A percentile compares a stretch with the other conserved stretches of the same genome.
phyloP scores from a whole-genome alignment of 2,329 filamentous ascomycete genomes.

The Xylogone sp. region DNA sequence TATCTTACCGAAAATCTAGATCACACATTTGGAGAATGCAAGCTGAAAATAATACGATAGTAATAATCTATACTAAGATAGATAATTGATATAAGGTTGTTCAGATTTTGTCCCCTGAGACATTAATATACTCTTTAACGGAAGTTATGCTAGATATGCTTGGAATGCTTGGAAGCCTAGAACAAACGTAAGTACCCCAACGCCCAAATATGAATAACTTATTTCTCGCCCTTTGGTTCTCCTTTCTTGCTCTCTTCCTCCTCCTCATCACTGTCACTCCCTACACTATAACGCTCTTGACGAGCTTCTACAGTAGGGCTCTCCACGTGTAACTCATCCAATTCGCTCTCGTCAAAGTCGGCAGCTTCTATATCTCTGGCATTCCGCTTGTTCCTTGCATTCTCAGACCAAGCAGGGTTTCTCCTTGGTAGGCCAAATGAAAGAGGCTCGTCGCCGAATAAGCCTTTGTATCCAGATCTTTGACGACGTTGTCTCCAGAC shows the following conservation, averaged over 20 bases:
- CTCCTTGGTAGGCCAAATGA: constrained; percentile 22
- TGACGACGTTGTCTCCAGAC: constrained; percentile 60
- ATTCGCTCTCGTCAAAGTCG: constrained; percentile 63
- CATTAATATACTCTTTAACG: too few species aligned
- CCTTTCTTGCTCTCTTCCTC: constrained; percentile 6
- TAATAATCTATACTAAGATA: too few species aligned
- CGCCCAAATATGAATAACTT: background rate
- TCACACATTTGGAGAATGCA: too few species aligned
- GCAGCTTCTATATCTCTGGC: constrained; percentile 56
- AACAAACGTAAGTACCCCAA: background rate
- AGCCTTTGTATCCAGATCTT: constrained; percentile 48
- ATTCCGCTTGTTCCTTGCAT: constrained; percentile 42
- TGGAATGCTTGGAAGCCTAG: background rate
- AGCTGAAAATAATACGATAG: too few species aligned
- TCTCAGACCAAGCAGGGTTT: constrained; percentile 36
- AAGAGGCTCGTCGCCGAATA: constrained; percentile 27
- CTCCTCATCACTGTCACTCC: constrained; percentile 53
- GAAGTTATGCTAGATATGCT: background rate
- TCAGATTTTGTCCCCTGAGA: background rate
- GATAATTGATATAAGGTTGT: background rate
- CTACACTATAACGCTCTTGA: constrained; percentile 52
- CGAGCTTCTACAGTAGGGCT: constrained; percentile 30
- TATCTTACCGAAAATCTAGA: too few species aligned
- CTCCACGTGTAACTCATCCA: constrained; percentile 53
- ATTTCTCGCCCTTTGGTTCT: background rate